Evolutionary conservation across 192 early-diverging fungal genomes (phyloP).

Genomic region (Spizellomyces sp.): DNA sequence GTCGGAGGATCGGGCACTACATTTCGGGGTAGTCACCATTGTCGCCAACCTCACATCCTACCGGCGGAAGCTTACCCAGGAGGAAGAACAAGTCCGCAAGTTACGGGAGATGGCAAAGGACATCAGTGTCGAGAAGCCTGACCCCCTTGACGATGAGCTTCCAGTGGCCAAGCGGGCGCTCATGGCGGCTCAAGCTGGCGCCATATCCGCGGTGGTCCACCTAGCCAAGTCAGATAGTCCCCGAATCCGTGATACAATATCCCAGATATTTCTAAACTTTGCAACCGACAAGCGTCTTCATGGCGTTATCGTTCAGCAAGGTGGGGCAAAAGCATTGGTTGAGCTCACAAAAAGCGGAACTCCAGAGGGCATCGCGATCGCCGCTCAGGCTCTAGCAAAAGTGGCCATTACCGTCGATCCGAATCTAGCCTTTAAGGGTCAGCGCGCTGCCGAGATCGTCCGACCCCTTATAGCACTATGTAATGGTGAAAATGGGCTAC

Average conservation of each 20-base stretch:
- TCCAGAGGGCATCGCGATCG: slow-evolving; percentile 39
- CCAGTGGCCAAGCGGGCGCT: slow-evolving; percentile 61
- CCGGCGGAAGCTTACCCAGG: slow-evolving; percentile 67
- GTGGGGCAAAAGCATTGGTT: slow-evolving; percentile 68
- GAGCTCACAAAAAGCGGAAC: slow-evolving; percentile 43
- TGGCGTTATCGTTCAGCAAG: slow-evolving; percentile 82
- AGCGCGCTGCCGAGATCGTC: slow-evolving; percentile 68
- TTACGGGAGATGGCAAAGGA: slow-evolving; percentile 69
- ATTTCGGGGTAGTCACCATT: slow-evolving; percentile 76
- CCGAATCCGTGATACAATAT: slow-evolving; percentile 61
- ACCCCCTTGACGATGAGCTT: slow-evolving; percentile 63
- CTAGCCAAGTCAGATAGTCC: slow-evolving; percentile 58
- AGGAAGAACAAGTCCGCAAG: slow-evolving; percentile 80
- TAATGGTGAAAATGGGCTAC: slow-evolving; percentile 58
- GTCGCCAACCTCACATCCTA: slow-evolving; percentile 77
- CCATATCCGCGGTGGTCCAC: slow-evolving; percentile 54
- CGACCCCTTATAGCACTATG: slow-evolving; percentile 69
- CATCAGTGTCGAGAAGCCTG: slow-evolving; percentile 34
- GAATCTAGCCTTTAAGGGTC: slow-evolving; percentile 77
- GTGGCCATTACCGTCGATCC: slow-evolving; percentile 92
- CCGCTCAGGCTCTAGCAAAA: slow-evolving; percentile 87
- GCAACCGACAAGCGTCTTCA: slow-evolving; percentile 70
- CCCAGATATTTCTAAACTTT: slow-evolving; percentile 70
- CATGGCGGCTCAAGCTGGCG: slow-evolving; percentile 60
- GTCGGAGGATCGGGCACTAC: slow-evolving; percentile 51